These are phyloP conservation scores for Annona squamosa DNA, from an alignment of 164 flowering plant genomes.

Conservation along the genomic window DNA sequence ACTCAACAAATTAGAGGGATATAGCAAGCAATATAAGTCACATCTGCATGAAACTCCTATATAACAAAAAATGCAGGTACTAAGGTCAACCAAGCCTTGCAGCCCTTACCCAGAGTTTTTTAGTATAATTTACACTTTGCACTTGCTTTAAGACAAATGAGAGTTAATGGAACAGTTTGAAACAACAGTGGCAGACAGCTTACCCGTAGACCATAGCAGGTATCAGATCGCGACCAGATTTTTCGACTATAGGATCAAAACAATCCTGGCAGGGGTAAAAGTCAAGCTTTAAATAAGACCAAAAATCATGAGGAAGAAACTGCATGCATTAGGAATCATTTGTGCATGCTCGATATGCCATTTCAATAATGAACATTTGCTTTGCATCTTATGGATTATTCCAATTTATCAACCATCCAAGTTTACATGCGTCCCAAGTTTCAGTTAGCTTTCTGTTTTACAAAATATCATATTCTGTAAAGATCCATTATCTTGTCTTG, in stretches of 20 bases:
- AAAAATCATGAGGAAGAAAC: not conserved
- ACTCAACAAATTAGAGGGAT: not conserved
- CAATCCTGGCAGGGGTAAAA: slow-evolving; percentile 49
- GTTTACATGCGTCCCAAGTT: too few relatives aligned
- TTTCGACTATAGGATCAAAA: slow-evolving; percentile 78
- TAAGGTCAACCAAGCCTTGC: too few relatives aligned
- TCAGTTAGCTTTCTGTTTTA: too few relatives aligned
- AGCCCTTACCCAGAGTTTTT: not conserved
- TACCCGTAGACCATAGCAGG: slow-evolving; percentile 97
- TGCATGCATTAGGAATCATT: not conserved
- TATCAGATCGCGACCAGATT: slow-evolving; percentile 73
- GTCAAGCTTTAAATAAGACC: not conserved
- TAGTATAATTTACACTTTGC: too few relatives aligned
- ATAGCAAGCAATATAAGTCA: not conserved
- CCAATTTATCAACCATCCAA: too few relatives aligned
- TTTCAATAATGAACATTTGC: too few relatives aligned
- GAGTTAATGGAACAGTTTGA: not conserved
- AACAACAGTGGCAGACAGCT: slow-evolving; percentile 1
- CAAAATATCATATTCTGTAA: too few relatives aligned
- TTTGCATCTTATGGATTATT: too few relatives aligned
- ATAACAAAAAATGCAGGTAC: too few relatives aligned
- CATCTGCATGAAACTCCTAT: too few relatives aligned
- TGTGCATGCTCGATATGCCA: too few relatives aligned
- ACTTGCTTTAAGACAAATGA: not conserved
- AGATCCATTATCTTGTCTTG: too few relatives aligned